Conservation (phyloP, 805 yeast species). For the Saccharomycopsis selenospora region DNA sequence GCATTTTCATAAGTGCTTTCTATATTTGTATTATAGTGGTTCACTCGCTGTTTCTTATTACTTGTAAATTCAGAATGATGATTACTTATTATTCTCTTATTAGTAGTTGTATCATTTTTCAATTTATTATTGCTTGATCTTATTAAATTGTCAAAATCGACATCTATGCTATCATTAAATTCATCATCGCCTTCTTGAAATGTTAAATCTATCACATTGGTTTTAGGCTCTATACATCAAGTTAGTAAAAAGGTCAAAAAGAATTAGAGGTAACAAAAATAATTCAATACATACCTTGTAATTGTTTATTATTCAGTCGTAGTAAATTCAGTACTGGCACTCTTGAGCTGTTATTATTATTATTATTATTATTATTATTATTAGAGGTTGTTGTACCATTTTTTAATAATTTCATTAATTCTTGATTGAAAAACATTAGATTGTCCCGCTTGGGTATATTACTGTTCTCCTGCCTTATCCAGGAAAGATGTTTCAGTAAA, state of each 20-base stretch:
- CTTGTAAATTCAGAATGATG: too few species aligned
- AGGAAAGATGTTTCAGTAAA: background rate
- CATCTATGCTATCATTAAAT: constrained; percentile 16
- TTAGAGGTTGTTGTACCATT: background rate
- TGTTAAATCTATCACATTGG: constrained; percentile 14
- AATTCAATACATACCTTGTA: background rate
- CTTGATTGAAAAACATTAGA: constrained; percentile 1
- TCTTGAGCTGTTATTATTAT: background rate
- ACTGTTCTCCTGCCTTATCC: background rate
- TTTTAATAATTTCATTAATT: background rate
- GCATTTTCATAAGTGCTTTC: background rate
- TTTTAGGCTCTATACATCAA: background rate
- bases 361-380: background rate
- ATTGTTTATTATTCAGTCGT: background rate
- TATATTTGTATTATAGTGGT: background rate
- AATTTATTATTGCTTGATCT: background rate
- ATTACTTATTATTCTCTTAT: background rate
- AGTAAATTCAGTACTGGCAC: background rate
- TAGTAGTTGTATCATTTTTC: background rate
- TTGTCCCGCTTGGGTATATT: background rate
- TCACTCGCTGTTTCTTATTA: constrained; percentile 1
- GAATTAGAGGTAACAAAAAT: background rate
- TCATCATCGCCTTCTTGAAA: constrained; percentile 13
- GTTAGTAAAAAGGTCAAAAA: background rate
- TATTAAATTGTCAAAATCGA: constrained; percentile 4